phyloP scores from a whole-genome alignment of 1,284 basidiomycete species.

The Sutorius eximius region DNA sequence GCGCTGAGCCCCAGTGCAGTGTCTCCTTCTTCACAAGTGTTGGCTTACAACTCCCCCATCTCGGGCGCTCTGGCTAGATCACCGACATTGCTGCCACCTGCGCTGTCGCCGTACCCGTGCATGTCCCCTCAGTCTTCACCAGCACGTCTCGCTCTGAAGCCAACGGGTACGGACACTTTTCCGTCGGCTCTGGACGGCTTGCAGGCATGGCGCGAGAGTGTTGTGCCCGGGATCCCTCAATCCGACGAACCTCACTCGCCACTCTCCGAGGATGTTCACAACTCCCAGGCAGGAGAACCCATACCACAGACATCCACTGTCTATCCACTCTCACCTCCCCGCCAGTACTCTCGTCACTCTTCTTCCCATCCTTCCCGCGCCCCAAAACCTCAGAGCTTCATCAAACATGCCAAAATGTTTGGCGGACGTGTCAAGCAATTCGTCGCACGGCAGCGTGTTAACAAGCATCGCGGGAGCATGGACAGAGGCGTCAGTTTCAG shows the following conservation, averaged over 20 bases:
- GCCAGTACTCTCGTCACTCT: conserved; percentile 1
- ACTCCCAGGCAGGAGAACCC: conserved; percentile 8
- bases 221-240: conserved; percentile 19
- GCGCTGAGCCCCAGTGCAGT: conserved; percentile 25
- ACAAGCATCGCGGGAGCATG: conserved; percentile 18
- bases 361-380: not conserved
- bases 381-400: conserved; percentile 19
- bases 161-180: conserved; percentile 33
- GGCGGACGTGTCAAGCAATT: conserved; percentile 31
- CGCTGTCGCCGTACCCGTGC: conserved; percentile 10
- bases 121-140: conserved; percentile 18
- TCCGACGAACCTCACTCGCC: conserved; percentile 17
- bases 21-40: conserved; percentile 22
- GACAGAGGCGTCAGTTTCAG: conserved; percentile 22
- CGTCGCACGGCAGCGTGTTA: conserved; percentile 14
- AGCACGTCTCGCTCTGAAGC: conserved; percentile 21
- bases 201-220: conserved; percentile 33
- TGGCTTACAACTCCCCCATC: conserved; percentile 16
- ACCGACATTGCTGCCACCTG: conserved; percentile 14
- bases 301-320: conserved; percentile 5
- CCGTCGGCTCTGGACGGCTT: conserved; percentile 30
- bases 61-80: conserved; percentile 13
- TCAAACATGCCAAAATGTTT: conserved; percentile 31
- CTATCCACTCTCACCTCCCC: conserved; percentile 6
- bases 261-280: conserved; percentile 12